phyloP scores from a whole-genome alignment of 345 rosid genomes.

The Carallia brachiata region DNA sequence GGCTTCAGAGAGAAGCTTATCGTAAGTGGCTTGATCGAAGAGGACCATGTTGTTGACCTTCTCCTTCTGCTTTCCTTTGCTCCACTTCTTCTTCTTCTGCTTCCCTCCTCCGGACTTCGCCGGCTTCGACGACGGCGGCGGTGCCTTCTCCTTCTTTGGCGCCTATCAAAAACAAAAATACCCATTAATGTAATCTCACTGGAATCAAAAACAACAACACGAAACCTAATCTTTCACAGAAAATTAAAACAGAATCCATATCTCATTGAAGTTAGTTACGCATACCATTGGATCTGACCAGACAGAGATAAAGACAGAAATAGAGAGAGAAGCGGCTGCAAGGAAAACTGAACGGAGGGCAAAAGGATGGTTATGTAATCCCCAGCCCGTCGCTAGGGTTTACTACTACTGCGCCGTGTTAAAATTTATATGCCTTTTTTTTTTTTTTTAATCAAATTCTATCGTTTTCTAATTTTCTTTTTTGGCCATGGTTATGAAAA shows the following conservation, averaged over 20 bases:
- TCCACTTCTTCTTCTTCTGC: conserved; percentile 53
- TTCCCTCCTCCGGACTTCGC: conserved; percentile 58
- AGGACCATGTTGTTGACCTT: conserved; percentile 36
- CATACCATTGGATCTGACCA: neutral
- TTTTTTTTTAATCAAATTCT: too few species aligned
- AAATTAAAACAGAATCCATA: too few species aligned
- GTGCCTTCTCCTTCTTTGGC: conserved; percentile 55
- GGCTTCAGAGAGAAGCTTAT: conserved; percentile 29
- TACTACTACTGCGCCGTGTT: neutral
- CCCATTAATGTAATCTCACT: too few species aligned
- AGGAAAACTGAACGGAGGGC: neutral
- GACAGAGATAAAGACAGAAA: neutral
- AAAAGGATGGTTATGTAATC: too few species aligned
- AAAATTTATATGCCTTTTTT: too few species aligned
- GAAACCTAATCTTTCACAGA: too few species aligned
- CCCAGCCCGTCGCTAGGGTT: neutral
- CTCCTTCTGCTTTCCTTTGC: conserved; percentile 38
- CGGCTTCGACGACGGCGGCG: conserved; percentile 53
- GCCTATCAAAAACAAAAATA: conserved; percentile 25
- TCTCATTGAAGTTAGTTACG: too few species aligned
- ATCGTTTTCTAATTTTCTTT: too few species aligned
- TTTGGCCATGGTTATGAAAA: too few species aligned
- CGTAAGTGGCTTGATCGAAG: conserved; percentile 32
- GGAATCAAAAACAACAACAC: too few species aligned
- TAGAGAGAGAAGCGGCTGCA: neutral